Percentiles rank a stretch among this genome's conserved stretches.
Conservation (phyloP, 768 basidiomycete species). For the Suillus paluster region DNA sequence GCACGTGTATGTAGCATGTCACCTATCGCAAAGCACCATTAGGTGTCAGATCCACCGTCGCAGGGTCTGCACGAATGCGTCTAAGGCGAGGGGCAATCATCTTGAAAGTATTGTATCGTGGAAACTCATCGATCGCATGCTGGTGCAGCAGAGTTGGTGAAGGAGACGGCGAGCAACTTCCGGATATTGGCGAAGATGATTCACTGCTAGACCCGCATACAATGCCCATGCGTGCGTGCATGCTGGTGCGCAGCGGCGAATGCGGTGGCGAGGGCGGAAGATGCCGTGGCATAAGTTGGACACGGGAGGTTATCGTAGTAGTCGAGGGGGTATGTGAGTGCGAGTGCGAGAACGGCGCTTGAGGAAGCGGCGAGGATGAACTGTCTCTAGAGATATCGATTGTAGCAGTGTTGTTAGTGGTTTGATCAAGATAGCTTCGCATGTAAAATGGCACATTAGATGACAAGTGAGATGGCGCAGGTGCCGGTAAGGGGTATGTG, state of each 20-base stretch:
- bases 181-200: conserved; percentile 63
- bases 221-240: conserved; percentile 16
- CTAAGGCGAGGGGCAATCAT: conserved; percentile 20
- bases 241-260: conserved; percentile 31
- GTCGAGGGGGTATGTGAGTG: conserved; percentile 55
- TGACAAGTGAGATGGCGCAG: conserved; percentile 29
- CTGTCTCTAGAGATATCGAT: not conserved
- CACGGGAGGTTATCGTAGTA: conserved; percentile 48
- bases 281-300: conserved; percentile 17
- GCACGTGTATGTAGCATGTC: not conserved
- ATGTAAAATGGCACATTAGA: conserved; percentile 39
- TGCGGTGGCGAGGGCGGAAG: conserved; percentile 33
- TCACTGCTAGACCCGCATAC: conserved; percentile 41
- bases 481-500: conserved; percentile 34
- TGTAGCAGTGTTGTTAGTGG: conserved; percentile 6
- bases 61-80: conserved; percentile 16
- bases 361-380: not conserved
- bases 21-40: conserved; percentile 7
- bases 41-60: conserved; percentile 20
- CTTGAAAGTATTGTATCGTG: conserved; percentile 23
- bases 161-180: conserved; percentile 59
- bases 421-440: conserved; percentile 8
- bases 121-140: conserved; percentile 16
- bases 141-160: conserved; percentile 29
- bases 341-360: conserved; percentile 40